Percentiles rank a stretch among this genome's conserved stretches.
Conservation (phyloP, 2,329 filamentous ascomycete genomes). For the Fusarium sp. region DNA sequence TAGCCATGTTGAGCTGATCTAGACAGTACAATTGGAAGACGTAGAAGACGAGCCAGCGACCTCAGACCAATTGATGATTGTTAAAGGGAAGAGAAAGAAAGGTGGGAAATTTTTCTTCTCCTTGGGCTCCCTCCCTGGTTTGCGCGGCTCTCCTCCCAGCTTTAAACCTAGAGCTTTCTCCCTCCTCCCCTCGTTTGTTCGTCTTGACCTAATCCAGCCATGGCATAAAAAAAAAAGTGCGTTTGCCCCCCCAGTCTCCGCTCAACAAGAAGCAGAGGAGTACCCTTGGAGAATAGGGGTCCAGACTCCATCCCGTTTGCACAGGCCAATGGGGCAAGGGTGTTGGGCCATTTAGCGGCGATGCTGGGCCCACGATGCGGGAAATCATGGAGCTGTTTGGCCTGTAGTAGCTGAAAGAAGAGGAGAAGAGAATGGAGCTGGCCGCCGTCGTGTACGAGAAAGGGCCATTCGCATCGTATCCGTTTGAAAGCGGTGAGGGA, state of each 20-base stretch:
- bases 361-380: constrained; percentile 34
- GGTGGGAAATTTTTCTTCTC: background rate
- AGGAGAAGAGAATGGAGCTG: too few species aligned
- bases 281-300: constrained; percentile 36
- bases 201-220: constrained; percentile 39
- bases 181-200: background rate
- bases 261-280: constrained; percentile 12
- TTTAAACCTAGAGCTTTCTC: background rate
- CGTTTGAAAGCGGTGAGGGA: background rate
- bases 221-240: constrained; percentile 29
- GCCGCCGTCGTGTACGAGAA: background rate
- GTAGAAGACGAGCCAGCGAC: constrained; percentile 4
- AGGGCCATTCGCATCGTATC: background rate
- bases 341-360: constrained; percentile 23
- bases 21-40: background rate
- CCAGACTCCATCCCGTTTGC: constrained; percentile 18
- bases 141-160: background rate
- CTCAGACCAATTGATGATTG: background rate
- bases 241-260: constrained; percentile 4
- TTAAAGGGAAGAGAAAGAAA: background rate
- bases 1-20: constrained; percentile 33
- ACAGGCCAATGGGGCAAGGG: constrained; percentile 31
- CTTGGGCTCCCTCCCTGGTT: background rate
- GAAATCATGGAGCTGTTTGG: constrained; percentile 36
- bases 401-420: background rate